phyloP scores from a whole-genome alignment of 352 stramenopile species.

The Proteromonas lacertae region DNA sequence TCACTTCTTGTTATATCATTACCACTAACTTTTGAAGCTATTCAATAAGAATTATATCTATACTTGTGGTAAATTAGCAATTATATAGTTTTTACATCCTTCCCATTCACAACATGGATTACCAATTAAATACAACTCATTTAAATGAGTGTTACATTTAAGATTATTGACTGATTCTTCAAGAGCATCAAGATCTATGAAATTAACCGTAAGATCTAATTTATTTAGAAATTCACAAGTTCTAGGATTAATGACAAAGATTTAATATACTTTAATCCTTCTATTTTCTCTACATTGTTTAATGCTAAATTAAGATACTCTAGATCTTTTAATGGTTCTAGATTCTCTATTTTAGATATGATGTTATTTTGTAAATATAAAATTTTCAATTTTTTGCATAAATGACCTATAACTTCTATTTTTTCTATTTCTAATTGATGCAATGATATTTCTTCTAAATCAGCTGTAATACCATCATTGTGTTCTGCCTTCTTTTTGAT shows the following conservation, averaged over 20 bases:
- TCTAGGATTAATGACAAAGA: slow-evolving; percentile 3
- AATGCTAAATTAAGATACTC: slow-evolving; percentile 74
- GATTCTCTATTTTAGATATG: slow-evolving; percentile 52
- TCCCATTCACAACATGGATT: slow-evolving; percentile 37
- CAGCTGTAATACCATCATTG: slow-evolving; percentile 57
- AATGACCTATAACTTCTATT: slow-evolving; percentile 33
- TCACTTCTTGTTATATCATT: slow-evolving; percentile 40
- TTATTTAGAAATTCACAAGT: slow-evolving; percentile 52
- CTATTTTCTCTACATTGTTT: slow-evolving; percentile 60
- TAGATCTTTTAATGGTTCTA: slow-evolving; percentile 58
- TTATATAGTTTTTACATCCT: slow-evolving; percentile 23
- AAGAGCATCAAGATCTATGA: slow-evolving; percentile 52
- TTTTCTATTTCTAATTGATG: slow-evolving; percentile 28
- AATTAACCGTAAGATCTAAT: slow-evolving; percentile 72
- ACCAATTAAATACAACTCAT: slow-evolving; percentile 63
- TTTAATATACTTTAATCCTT: slow-evolving; percentile 12
- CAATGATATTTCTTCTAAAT: slow-evolving; percentile 57
- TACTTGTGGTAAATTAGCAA: slow-evolving; percentile 37
- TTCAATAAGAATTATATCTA: too few relatives aligned
- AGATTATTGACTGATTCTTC: slow-evolving; percentile 42
- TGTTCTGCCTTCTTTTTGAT: slow-evolving; percentile 31
- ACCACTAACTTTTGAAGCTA: too few relatives aligned
- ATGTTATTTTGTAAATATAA: slow-evolving; percentile 83
- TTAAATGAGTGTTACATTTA: slow-evolving; percentile 24
- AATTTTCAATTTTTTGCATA: slow-evolving; percentile 57